Conservation (phyloP, 495 filamentous ascomycete species). For the Penicillium pancosmium region DNA sequence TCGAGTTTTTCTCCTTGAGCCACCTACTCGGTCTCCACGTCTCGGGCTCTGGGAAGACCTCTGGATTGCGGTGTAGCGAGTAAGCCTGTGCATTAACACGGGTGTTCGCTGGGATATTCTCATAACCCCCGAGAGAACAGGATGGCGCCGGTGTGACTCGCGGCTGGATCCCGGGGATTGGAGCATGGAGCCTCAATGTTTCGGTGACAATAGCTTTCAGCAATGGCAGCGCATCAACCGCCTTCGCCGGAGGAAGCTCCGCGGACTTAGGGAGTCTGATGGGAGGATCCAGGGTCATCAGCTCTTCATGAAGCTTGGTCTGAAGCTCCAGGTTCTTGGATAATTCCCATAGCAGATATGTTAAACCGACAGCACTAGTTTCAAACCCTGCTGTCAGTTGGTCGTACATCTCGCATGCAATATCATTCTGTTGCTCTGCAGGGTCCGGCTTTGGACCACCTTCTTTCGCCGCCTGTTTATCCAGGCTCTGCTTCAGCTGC, state of each 20-base stretch:
- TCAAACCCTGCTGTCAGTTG: conserved; percentile 80
- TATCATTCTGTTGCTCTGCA: conserved; percentile 45
- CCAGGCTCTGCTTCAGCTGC: conserved; percentile 45
- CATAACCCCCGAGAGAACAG: conserved; percentile 55
- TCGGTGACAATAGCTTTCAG: conserved; percentile 77
- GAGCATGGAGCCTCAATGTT: conserved; percentile 72
- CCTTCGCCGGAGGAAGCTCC: conserved; percentile 58
- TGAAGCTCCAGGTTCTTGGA: conserved; percentile 61
- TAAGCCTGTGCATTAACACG: conserved; percentile 72
- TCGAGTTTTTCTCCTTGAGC: conserved; percentile 47
- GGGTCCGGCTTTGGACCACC: conserved; percentile 22
- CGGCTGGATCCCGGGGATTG: conserved; percentile 76
- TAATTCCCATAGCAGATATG: conserved; percentile 71
- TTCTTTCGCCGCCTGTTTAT: conserved; percentile 35
- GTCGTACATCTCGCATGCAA: conserved; percentile 75
- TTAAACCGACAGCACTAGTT: conserved; percentile 72
- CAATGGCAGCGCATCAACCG: conserved; percentile 69
- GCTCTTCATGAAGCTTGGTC: conserved; percentile 59
- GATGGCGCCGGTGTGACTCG: conserved; percentile 64
- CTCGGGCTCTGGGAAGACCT: conserved; percentile 62
- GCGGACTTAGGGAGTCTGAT: conserved; percentile 29
- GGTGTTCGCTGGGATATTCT: conserved; percentile 62
- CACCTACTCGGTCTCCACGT: conserved; percentile 65
- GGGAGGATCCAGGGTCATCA: conserved; percentile 52
- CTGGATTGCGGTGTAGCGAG: conserved; percentile 67